Evolutionary conservation across 148 eudicot genomes (phyloP).

Genomic region (Silene conica): DNA sequence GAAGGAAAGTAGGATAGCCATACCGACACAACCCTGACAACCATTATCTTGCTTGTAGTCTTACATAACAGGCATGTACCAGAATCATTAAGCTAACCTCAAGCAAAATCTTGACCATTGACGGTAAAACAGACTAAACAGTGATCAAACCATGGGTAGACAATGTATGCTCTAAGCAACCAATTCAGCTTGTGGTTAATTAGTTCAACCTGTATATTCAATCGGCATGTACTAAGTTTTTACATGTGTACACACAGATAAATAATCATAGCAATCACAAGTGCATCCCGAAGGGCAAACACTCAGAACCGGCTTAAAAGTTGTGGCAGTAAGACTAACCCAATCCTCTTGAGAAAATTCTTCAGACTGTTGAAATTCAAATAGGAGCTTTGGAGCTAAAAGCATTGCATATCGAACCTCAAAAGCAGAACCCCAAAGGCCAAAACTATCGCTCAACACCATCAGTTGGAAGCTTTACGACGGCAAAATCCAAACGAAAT

Average conservation of each 20-base stretch:
- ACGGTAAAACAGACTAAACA: neutral
- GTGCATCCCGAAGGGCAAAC: slow-evolving; percentile 3
- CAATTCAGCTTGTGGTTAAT: slow-evolving; percentile 1
- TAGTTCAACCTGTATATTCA: neutral
- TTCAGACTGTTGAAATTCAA: neutral
- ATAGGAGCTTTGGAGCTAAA: slow-evolving; percentile 1
- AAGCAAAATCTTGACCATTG: neutral
- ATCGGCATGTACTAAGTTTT: neutral
- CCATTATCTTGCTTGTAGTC: neutral
- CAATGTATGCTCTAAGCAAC: neutral
- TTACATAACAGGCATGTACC: neutral
- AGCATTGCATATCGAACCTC: neutral
- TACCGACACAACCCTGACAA: neutral
- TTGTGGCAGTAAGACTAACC: neutral
- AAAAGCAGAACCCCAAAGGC: slow-evolving; percentile 4
- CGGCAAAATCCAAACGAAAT: neutral
- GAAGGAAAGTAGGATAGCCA: neutral
- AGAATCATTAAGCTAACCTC: neutral
- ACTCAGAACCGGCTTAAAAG: neutral
- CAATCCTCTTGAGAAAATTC: neutral
- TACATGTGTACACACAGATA: neutral
- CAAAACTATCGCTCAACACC: neutral
- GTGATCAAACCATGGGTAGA: neutral
- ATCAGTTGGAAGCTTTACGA: neutral
- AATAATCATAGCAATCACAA: neutral